phyloP scores from a whole-genome alignment of 768 basidiomycete species.

The Tricholoma matsutake region DNA sequence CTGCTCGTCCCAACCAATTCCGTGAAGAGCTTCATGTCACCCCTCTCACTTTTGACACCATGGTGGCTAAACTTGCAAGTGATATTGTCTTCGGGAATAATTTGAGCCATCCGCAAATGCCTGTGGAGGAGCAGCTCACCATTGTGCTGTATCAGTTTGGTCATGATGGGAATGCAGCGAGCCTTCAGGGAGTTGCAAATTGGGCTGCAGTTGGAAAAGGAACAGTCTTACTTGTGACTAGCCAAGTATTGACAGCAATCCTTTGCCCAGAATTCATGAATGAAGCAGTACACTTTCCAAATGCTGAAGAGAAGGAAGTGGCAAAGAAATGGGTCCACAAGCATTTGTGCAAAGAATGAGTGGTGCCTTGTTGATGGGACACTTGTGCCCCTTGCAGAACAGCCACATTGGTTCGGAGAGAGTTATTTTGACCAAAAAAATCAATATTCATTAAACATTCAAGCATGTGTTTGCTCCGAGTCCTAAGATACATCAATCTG shows the following conservation, averaged over 20 bases:
- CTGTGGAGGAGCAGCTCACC: slow-evolving; percentile 15
- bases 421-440: slow-evolving; percentile 26
- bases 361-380: slow-evolving; percentile 20
- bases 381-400: slow-evolving; percentile 12
- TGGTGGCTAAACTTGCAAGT: background rate
- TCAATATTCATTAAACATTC: slow-evolving; percentile 24
- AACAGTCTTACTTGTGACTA: slow-evolving; percentile 15
- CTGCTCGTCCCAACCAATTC: background rate
- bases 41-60: background rate
- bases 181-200: slow-evolving; percentile 15
- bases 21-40: background rate
- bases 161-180: slow-evolving; percentile 19
- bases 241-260: slow-evolving; percentile 9
- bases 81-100: slow-evolving; percentile 15
- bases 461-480: slow-evolving; percentile 7
- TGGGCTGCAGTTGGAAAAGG: slow-evolving; percentile 19
- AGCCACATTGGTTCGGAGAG: slow-evolving; percentile 12
- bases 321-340: slow-evolving; percentile 21
- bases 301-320: slow-evolving; percentile 1
- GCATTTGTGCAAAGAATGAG: slow-evolving; percentile 17
- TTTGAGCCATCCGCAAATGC: slow-evolving; percentile 14
- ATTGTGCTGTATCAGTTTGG: slow-evolving; percentile 12
- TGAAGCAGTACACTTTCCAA: slow-evolving; percentile 1
- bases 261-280: slow-evolving; percentile 11
- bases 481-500: background rate